phyloP scores from a whole-genome alignment of 441 rosid species.

The Corymbia citriodora region DNA sequence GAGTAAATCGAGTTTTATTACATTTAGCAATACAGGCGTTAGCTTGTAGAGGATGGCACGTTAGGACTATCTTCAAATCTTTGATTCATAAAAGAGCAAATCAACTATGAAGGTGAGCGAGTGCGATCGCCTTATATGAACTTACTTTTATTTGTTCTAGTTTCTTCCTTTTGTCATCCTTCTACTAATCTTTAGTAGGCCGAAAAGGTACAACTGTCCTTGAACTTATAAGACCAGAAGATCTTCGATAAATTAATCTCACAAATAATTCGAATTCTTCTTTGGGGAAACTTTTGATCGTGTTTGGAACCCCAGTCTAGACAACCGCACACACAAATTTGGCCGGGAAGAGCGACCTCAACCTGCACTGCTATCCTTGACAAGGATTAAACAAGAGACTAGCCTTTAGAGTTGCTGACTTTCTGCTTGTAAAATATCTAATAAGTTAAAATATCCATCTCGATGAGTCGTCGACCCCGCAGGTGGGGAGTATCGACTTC shows the following conservation, averaged over 20 bases:
- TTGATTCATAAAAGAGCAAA: background rate
- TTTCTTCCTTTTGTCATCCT: background rate
- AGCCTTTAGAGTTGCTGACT: background rate
- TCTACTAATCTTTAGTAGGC: background rate
- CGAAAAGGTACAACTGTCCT: background rate
- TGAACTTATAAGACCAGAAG: background rate
- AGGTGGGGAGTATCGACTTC: background rate
- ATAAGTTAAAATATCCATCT: background rate
- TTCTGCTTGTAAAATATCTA: background rate
- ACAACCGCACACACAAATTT: background rate
- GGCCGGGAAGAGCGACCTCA: background rate
- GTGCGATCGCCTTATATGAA: background rate
- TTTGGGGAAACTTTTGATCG: background rate
- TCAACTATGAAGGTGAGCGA: background rate
- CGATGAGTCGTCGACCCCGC: background rate
- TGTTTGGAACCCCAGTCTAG: background rate
- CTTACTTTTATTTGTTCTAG: background rate
- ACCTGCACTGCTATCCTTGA: background rate
- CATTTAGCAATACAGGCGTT: background rate
- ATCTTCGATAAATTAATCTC: background rate
- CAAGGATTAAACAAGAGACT: background rate
- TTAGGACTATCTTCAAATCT: background rate
- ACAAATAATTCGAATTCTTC: background rate
- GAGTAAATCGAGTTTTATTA: background rate
- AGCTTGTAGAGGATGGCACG: background rate